Percentiles rank a stretch among this genome's conserved stretches.
Evolutionary conservation across 2,329 filamentous ascomycete genomes (phyloP).

Genomic region (Aspergillus tanneri): DNA sequence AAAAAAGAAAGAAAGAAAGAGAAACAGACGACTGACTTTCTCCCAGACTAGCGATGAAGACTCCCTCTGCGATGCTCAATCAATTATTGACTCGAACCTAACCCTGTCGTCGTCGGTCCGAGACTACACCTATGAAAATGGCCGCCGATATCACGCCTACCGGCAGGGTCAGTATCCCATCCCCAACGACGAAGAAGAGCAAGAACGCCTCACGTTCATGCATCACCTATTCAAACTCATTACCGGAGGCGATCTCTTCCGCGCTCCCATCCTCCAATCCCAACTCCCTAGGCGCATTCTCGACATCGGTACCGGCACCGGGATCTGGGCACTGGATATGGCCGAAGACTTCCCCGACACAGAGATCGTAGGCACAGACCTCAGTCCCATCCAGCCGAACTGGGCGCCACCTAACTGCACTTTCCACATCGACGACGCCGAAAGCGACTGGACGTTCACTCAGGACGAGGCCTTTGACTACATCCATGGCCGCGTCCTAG

Average conservation of each 20-base stretch:
- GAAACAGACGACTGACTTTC: background rate
- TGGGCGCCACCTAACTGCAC: slow-evolving; percentile 51
- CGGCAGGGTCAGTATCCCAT: slow-evolving; percentile 43
- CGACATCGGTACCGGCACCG: slow-evolving; percentile 37
- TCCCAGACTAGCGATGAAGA: slow-evolving; percentile 37
- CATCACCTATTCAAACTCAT: slow-evolving; percentile 42
- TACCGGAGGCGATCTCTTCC: slow-evolving; percentile 37
- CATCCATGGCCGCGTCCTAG: slow-evolving; percentile 39
- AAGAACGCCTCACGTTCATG: slow-evolving; percentile 42
- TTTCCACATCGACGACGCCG: slow-evolving; percentile 50
- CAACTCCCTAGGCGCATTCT: slow-evolving; percentile 26
- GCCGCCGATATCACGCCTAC: slow-evolving; percentile 46
- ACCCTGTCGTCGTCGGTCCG: slow-evolving; percentile 41
- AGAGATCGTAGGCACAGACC: slow-evolving; percentile 38
- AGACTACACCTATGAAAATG: slow-evolving; percentile 43
- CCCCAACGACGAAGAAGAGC: slow-evolving; percentile 47
- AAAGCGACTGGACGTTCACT: slow-evolving; percentile 42
- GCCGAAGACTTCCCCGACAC: slow-evolving; percentile 39
- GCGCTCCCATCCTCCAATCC: slow-evolving; percentile 35
- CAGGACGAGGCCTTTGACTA: slow-evolving; percentile 41
- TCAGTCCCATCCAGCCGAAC: slow-evolving; percentile 37
- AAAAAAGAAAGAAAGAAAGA: too few species aligned
- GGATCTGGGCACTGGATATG: slow-evolving; percentile 45
- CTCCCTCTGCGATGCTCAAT: slow-evolving; percentile 31
- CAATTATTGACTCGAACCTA: slow-evolving; percentile 42